Base-by-base conservation (phyloP, 441 rosid genomes). In the Brassica balearica region DNA sequence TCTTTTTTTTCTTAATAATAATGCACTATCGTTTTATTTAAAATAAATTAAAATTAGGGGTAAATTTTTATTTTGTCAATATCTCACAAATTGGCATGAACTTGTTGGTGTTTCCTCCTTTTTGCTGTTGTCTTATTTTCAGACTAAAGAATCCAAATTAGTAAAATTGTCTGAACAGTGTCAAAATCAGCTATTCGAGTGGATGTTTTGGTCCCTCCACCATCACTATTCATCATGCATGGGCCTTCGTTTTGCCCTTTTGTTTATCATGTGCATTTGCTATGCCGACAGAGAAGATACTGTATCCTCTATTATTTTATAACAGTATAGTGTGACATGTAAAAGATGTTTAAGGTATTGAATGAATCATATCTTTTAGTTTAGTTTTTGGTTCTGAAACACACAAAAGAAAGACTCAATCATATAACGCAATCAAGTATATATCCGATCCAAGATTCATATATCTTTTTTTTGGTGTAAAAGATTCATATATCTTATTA, bases 61-160 rank as follows among this genome's bases (percentile, higher is more conserved):
- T 1, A 22, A 20, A 76, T 63, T 34, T 15, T 41, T 66, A 17
- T 11, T 73, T 78, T 79, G 78, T 68, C 74, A 51, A 36, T 68
- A 61, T 79, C 32, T 61, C 23, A 25, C 17, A 61, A 61, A 73
- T 22, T 34, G 69, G 15, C 70, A 78, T 25, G 74, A 78, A 68
- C 66, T 68, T 51, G 70, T 62, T 73, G 48, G 59, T 12, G 9
- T 36, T 34, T 78, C 6, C 11, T 61, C 41, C 15, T 51, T 67
- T 46, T 60, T 48, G 62, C n/a, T 61, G 65, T 48, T 67, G 73
- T 72, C 32, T 4, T 72, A 58, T 22, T 59, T 12, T 6, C 36
- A 20, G 12, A 22, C 36, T 15, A 1, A 36, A 61, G 65, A 61
- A 68, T 68, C 74, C 51, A 73, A 68, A 77, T 58, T 20, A 41